These are phyloP conservation scores for Plasmodium yoelii DNA, from an alignment of 169 alveolate species.

Conservation along the genomic window DNA sequence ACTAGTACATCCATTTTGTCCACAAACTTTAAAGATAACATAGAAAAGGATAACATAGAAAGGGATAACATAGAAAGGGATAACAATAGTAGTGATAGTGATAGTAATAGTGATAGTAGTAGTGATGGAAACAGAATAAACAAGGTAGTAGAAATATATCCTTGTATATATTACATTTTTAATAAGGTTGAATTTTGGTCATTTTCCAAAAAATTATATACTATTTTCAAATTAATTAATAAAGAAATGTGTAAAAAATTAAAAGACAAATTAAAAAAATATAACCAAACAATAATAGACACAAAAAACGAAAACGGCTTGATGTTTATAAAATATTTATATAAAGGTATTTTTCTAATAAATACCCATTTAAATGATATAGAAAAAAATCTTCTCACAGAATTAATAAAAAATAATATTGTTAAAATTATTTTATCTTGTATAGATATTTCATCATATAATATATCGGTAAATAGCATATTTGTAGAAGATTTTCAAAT, in stretches of 20 bases:
- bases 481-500: slow-evolving; percentile 57
- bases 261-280: slow-evolving; percentile 18
- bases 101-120: no score
- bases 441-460: slow-evolving; percentile 40
- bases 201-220: slow-evolving; percentile 36
- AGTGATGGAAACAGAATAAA: background rate
- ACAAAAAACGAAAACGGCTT: background rate
- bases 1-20: no score
- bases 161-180: slow-evolving; percentile 66
- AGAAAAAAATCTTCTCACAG: slow-evolving; percentile 10
- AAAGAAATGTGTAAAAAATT: slow-evolving; percentile 18
- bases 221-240: slow-evolving; percentile 12
- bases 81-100: no score
- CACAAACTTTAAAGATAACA: no score
- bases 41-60: background rate
- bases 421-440: slow-evolving; percentile 46
- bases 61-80: background rate
- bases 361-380: background rate
- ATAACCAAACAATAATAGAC: slow-evolving; percentile 5
- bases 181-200: slow-evolving; percentile 7
- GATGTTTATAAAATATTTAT: slow-evolving; percentile 17
- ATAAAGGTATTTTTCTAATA: slow-evolving; percentile 37
- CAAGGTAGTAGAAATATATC: slow-evolving; percentile 17
- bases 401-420: slow-evolving; percentile 40
- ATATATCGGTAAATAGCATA: slow-evolving; percentile 16